Evolutionary conservation across 2,329 filamentous ascomycete species (phyloP).

Genomic region (Cladophialophora chaetospira): DNA sequence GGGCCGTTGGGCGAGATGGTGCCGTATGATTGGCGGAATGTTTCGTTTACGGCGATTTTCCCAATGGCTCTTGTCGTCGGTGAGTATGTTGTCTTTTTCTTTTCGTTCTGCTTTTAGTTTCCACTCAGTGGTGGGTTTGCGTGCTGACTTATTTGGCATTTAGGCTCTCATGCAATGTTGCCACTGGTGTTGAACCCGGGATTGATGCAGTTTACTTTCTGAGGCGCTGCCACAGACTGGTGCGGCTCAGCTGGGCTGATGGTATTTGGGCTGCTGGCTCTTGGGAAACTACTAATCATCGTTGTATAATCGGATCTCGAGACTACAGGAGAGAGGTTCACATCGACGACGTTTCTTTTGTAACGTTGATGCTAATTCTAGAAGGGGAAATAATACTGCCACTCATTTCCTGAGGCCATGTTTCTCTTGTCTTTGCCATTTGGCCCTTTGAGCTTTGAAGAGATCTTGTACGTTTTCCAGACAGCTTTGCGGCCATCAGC

Average conservation of each 20-base stretch:
- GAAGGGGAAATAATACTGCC: too few relatives aligned
- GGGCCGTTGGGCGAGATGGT: slow-evolving; percentile 36
- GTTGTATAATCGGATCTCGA: too few relatives aligned
- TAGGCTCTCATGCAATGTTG: slow-evolving; percentile 39
- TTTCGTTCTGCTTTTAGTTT: background rate
- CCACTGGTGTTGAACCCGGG: slow-evolving; percentile 37
- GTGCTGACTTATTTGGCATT: background rate
- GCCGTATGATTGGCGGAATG: slow-evolving; percentile 59
- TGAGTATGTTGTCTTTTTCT: slow-evolving; percentile 24
- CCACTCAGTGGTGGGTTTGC: background rate
- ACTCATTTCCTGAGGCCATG: too few relatives aligned
- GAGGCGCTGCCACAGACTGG: background rate
- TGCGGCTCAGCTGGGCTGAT: background rate
- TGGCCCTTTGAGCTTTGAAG: too few relatives aligned
- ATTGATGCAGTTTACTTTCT: slow-evolving; percentile 35
- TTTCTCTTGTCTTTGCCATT: too few relatives aligned
- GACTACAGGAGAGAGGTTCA: too few relatives aligned
- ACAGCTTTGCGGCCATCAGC: too few relatives aligned
- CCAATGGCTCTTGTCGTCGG: slow-evolving; percentile 57
- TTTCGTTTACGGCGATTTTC: slow-evolving; percentile 60
- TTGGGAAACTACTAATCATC: too few relatives aligned
- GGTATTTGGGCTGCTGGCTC: too few relatives aligned
- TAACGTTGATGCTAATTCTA: too few relatives aligned
- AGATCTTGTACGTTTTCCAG: too few relatives aligned
- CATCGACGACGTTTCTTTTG: too few relatives aligned